Conservation (phyloP, 1,139 yeast genomes). For the Ogataea hybrid region DNA sequence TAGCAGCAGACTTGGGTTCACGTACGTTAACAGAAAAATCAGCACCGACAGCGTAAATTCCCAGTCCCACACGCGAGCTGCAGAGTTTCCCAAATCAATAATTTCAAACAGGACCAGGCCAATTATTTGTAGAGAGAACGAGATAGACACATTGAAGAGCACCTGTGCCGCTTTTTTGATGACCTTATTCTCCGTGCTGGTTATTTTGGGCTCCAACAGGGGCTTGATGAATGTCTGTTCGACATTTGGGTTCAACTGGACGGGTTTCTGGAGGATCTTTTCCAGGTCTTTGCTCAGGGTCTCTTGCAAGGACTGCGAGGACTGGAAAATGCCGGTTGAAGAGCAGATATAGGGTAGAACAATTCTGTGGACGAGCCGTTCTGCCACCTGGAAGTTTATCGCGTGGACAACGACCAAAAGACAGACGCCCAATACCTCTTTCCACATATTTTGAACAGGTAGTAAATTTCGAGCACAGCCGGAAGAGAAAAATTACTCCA, state of each 20-base stretch:
- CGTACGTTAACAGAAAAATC: conserved; percentile 24
- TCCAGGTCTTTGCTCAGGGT: conserved; percentile 7
- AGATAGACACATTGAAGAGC: conserved; percentile 24
- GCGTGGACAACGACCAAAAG: conserved; percentile 14
- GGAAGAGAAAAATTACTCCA: neutral
- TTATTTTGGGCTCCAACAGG: neutral
- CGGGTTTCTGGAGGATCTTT: conserved; percentile 3
- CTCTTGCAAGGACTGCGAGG: conserved; percentile 3
- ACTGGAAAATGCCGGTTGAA: conserved; percentile 4
- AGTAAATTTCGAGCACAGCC: neutral
- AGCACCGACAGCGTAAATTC: conserved; percentile 23
- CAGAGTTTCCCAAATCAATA: conserved; percentile 19
- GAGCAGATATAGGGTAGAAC: conserved; percentile 12
- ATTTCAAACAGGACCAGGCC: conserved; percentile 30
- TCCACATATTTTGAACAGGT: conserved; percentile 9
- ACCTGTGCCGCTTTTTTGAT: conserved; percentile 7
- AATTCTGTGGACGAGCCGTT: conserved; percentile 15
- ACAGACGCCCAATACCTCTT: conserved; percentile 10
- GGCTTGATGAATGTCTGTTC: conserved; percentile 1
- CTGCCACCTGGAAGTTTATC: conserved; percentile 17
- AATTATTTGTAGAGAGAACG: conserved; percentile 28
- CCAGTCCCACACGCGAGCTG: conserved; percentile 27
- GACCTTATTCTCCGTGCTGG: neutral
- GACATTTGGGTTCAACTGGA: neutral
- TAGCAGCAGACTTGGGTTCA: conserved; percentile 26